A percentile compares a stretch with the other conserved stretches of the same genome.
phyloP scores from a whole-genome alignment of 2,329 filamentous ascomycete species.

The Cercospora brassicicola region DNA sequence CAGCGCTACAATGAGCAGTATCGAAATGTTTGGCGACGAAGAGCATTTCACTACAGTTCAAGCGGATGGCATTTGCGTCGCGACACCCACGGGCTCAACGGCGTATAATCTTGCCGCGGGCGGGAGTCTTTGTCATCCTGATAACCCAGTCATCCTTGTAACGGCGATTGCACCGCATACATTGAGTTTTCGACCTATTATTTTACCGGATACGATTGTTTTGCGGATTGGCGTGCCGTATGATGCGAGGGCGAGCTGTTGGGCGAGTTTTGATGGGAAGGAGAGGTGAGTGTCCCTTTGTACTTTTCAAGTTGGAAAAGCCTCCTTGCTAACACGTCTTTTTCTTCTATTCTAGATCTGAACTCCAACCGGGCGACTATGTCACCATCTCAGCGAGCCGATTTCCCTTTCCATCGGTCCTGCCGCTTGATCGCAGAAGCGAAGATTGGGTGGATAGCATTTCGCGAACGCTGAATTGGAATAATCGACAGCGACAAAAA shows the following conservation, averaged over 20 bases:
- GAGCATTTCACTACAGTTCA: conserved; percentile 93
- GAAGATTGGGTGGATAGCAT: conserved; percentile 85
- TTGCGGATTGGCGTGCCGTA: conserved; percentile 92
- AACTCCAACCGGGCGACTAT: conserved; percentile 76
- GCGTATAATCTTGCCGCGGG: conserved; percentile 95
- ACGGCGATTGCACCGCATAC: conserved; percentile 95
- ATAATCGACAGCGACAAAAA: conserved; percentile 76
- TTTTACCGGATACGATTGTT: conserved; percentile 93
- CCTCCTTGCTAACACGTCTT: not conserved
- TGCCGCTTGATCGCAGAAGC: conserved; percentile 65
- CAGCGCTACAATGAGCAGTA: conserved; percentile 88
- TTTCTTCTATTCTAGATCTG: conserved; percentile 39
- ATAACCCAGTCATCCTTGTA: conserved; percentile 93
- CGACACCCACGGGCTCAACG: conserved; percentile 90
- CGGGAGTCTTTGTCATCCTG: conserved; percentile 91
- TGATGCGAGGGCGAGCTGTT: conserved; percentile 81
- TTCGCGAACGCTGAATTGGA: conserved; percentile 76
- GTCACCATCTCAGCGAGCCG: conserved; percentile 79
- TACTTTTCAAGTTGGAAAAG: too few relatives aligned
- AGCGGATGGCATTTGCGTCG: conserved; percentile 89
- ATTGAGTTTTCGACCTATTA: conserved; percentile 92
- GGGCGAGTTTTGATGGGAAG: conserved; percentile 97
- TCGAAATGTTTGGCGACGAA: conserved; percentile 90
- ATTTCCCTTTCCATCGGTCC: conserved; percentile 76
- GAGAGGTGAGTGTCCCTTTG: conserved; percentile 58